Conservation (phyloP, 345 rosid genomes). For the Citrus inodora region DNA sequence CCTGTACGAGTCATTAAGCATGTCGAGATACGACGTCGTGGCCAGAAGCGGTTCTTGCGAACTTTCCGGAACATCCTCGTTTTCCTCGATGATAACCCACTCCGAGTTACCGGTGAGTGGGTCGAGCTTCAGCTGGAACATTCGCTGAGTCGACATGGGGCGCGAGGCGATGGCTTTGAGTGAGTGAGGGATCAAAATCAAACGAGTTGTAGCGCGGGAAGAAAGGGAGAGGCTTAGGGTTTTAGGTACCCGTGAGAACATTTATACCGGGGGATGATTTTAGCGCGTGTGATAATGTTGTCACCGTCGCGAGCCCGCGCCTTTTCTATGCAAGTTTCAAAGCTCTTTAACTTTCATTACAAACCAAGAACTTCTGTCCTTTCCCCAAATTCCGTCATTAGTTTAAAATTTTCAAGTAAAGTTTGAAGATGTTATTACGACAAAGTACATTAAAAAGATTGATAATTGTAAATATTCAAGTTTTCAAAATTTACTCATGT, state of each 20-base stretch:
- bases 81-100: conserved; percentile 60
- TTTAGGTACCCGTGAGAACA: conserved; percentile 22
- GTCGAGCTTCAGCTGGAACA: conserved; percentile 59
- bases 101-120: conserved; percentile 66
- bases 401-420: no score
- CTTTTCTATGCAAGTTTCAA: no score
- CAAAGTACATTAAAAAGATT: no score
- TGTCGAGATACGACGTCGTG: conserved; percentile 66
- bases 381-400: no score
- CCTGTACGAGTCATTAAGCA: conserved; percentile 66
- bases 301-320: neutral
- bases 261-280: neutral
- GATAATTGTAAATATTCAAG: no score
- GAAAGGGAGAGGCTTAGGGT: conserved; percentile 21
- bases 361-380: no score
- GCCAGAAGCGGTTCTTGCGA: conserved; percentile 41
- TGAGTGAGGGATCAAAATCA: conserved; percentile 6
- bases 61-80: conserved; percentile 28
- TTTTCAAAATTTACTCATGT: no score
- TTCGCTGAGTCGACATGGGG: conserved; percentile 45
- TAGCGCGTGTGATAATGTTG: neutral
- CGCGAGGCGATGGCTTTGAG: conserved; percentile 15
- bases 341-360: no score
- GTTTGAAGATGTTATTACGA: neutral
- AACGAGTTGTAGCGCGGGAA: conserved; percentile 9